A percentile compares a stretch with the other conserved stretches of the same genome.
Conservation (phyloP, 805 yeast genomes). For the Saccharomycopsis sp. region DNA sequence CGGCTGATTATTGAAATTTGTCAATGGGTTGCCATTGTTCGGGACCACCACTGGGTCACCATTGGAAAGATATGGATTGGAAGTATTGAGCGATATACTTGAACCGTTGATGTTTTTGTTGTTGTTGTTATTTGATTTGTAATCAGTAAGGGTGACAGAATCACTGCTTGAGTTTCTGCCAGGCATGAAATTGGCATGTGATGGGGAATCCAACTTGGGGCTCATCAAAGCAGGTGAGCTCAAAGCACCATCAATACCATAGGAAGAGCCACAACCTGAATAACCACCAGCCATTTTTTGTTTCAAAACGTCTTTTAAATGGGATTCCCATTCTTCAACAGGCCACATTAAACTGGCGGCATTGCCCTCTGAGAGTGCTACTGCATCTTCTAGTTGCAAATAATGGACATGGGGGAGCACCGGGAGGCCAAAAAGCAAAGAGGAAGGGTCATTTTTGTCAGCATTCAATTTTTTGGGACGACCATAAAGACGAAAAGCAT, state of each 20-base stretch:
- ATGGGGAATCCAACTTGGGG: slow-evolving; percentile 27
- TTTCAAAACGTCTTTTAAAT: slow-evolving; percentile 47
- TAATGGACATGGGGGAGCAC: slow-evolving; percentile 71
- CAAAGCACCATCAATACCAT: slow-evolving; percentile 54
- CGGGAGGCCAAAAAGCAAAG: slow-evolving; percentile 75
- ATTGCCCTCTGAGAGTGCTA: slow-evolving; percentile 31
- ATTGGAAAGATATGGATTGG: no score
- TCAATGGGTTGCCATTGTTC: neutral
- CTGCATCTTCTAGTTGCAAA: slow-evolving; percentile 52
- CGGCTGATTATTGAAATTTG: neutral
- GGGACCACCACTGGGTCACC: neutral
- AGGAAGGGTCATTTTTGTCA: slow-evolving; percentile 54
- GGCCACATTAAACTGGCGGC: slow-evolving; percentile 38
- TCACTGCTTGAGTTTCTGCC: slow-evolving; percentile 20
- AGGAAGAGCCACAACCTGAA: slow-evolving; percentile 66
- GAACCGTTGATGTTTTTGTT: slow-evolving; percentile 1
- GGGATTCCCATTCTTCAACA: slow-evolving; percentile 47
- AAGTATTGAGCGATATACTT: neutral
- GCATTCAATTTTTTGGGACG: slow-evolving; percentile 70
- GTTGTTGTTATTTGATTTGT: no score
- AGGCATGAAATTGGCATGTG: slow-evolving; percentile 32
- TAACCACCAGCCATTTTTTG: slow-evolving; percentile 51
- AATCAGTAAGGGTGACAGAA: slow-evolving; percentile 5
- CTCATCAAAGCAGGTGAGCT: slow-evolving; percentile 36
- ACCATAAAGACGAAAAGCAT: slow-evolving; percentile 72